Evolutionary conservation across 768 basidiomycete species (phyloP).

Genomic region (Strobilomyces echinocephalus): DNA sequence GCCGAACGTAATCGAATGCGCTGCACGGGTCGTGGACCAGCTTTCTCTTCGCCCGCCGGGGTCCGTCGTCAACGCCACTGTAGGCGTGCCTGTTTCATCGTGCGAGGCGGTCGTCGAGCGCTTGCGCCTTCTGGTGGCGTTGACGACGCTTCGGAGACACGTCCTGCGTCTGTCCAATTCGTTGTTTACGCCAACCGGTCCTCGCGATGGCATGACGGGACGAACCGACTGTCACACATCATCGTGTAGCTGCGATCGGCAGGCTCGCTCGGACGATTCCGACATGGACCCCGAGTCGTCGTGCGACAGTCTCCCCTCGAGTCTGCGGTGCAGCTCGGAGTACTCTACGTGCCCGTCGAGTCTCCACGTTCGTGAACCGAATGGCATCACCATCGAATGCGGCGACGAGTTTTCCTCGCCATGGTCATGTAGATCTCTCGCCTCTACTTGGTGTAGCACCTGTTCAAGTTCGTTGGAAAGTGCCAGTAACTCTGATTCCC

Average conservation of each 20-base stretch:
- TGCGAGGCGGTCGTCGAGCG: conserved; percentile 14
- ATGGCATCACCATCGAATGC: neutral
- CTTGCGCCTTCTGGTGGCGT: conserved; percentile 18
- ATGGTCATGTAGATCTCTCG: conserved; percentile 3
- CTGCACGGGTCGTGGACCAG: conserved; percentile 21
- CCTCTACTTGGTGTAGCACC: conserved; percentile 22
- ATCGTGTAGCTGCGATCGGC: neutral
- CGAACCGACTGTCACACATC: neutral
- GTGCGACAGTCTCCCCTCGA: conserved; percentile 5
- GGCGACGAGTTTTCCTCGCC: conserved; percentile 3
- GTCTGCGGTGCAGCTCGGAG: conserved; percentile 11
- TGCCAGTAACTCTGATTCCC: conserved; percentile 3
- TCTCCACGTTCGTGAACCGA: neutral
- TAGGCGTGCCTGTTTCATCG: neutral
- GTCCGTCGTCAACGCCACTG: neutral
- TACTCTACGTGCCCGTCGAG: conserved; percentile 25
- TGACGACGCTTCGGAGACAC: conserved; percentile 20
- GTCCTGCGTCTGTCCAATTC: conserved; percentile 12
- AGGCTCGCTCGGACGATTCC: neutral
- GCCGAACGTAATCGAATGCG: conserved; percentile 7
- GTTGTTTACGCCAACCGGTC: conserved; percentile 3
- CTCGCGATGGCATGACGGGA: neutral
- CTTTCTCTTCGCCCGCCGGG: conserved; percentile 5
- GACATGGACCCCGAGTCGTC: neutral
- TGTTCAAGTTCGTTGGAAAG: conserved; percentile 14